phyloP scores from a whole-genome alignment of 2,329 filamentous ascomycete genomes.

The Pyrenophora tritici-repentis region DNA sequence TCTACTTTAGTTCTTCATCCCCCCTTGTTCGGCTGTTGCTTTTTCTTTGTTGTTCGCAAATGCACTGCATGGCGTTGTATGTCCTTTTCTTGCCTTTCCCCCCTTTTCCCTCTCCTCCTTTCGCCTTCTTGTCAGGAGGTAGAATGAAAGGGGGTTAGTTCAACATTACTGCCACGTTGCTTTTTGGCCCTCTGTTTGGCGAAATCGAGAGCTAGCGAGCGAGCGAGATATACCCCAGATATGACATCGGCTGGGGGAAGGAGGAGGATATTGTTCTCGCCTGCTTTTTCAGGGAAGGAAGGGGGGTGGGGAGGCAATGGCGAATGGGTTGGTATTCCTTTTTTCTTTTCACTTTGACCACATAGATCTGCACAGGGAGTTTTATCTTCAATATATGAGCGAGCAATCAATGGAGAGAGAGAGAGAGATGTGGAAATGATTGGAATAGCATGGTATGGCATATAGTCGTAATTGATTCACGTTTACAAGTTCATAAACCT shows the following conservation, averaged over 20 bases:
- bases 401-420: constrained; percentile 4
- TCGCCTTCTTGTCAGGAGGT: no score
- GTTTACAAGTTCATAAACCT: constrained; percentile 1
- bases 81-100: no score
- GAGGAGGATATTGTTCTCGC: neutral
- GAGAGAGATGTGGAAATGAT: neutral
- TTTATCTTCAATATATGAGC: neutral
- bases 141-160: no score
- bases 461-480: constrained; percentile 12
- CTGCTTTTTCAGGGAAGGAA: neutral
- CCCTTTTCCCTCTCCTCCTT: no score
- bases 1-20: no score
- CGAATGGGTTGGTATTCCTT: neutral
- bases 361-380: constrained; percentile 5
- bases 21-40: no score
- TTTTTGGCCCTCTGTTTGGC: neutral
- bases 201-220: neutral
- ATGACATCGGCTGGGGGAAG: no score
- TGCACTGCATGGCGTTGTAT: neutral
- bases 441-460: constrained; percentile 4
- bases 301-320: no score
- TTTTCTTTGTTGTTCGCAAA: neutral
- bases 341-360: neutral
- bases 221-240: neutral
- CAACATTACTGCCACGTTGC: no score